These are phyloP conservation scores for Trichoderma sp. DNA, from an alignment of 2,329 filamentous ascomycete genomes.

Conservation along the genomic window DNA sequence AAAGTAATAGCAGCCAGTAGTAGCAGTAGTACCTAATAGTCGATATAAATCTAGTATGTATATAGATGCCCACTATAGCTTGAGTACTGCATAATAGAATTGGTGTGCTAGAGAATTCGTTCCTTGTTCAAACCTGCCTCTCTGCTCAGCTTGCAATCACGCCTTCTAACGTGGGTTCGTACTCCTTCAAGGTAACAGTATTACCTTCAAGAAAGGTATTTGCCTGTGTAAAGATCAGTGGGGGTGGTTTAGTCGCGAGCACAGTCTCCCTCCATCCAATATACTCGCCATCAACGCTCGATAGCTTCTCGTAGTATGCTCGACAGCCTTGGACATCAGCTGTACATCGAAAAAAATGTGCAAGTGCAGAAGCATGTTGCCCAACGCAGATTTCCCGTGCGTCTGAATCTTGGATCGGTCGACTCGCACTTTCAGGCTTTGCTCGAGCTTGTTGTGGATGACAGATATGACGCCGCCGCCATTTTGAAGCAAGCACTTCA, in stretches of 20 bases:
- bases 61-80: no score
- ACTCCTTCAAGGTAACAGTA: no score
- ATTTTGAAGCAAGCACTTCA: background rate
- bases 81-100: no score
- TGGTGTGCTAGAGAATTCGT: no score
- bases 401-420: background rate
- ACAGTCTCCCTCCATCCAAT: background rate
- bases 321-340: background rate
- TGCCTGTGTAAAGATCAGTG: background rate
- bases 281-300: background rate
- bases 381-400: background rate
- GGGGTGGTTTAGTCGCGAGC: background rate
- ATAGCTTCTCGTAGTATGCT: background rate
- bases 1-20: no score
- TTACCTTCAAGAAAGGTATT: no score
- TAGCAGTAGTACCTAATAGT: no score
- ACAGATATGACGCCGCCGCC: background rate
- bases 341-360: background rate
- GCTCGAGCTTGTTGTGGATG: background rate
- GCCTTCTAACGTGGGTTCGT: no score
- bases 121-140: background rate
- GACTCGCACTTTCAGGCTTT: background rate
- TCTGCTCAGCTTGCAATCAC: no score
- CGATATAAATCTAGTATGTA: no score
- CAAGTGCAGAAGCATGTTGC: background rate